These are phyloP conservation scores for Fusarium sp. DNA, from an alignment of 2,329 filamentous ascomycete genomes.

Conservation along the genomic window DNA sequence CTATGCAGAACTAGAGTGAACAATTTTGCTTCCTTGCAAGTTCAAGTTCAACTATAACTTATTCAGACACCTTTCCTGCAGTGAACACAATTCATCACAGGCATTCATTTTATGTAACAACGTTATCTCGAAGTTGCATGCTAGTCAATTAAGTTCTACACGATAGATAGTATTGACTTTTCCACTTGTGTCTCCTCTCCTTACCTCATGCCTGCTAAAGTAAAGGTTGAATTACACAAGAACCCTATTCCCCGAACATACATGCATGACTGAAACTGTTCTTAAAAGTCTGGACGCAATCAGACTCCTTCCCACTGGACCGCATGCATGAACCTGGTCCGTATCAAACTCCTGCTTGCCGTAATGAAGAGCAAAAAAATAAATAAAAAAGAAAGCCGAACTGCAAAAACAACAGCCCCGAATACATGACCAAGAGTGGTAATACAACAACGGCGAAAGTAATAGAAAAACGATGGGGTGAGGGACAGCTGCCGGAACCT, in stretches of 20 bases:
- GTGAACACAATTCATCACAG: background rate
- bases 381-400: slow-evolving; percentile 3
- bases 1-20: background rate
- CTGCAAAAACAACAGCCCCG: slow-evolving; percentile 18
- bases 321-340: slow-evolving; percentile 34
- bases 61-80: background rate
- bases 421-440: slow-evolving; percentile 35
- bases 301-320: slow-evolving; percentile 39
- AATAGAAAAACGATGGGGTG: background rate
- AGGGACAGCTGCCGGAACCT: background rate
- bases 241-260: slow-evolving; percentile 8
- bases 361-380: slow-evolving; percentile 23
- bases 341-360: slow-evolving; percentile 44
- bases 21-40: background rate
- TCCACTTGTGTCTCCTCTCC: slow-evolving; percentile 23
- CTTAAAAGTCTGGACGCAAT: slow-evolving; percentile 26
- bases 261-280: slow-evolving; percentile 33
- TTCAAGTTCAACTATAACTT: background rate
- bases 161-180: slow-evolving; percentile 28
- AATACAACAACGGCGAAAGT: slow-evolving; percentile 34
- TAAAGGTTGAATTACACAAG: background rate
- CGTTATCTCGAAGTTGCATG: background rate
- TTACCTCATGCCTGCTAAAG: slow-evolving; percentile 21
- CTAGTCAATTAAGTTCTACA: slow-evolving; percentile 13
- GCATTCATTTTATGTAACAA: background rate